Base-by-base conservation (phyloP, 352 stramenopile species). In the Phytopythium helicoides region DNA sequence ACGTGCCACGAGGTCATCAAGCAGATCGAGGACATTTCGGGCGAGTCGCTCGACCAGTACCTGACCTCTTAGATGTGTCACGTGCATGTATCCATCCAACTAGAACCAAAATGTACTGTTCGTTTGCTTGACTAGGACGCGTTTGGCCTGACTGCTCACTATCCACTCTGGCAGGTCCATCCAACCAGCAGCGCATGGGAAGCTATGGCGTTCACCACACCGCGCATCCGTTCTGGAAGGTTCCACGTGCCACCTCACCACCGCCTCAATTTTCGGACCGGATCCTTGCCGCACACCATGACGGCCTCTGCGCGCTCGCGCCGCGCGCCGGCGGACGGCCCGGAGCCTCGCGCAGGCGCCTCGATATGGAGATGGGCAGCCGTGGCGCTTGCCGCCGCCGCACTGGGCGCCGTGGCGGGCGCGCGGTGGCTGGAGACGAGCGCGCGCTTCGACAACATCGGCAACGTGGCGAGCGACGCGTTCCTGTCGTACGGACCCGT, bases 11-110 rank as follows among this genome's bases (percentile, higher is more conserved):
- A 78, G 31, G 80, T 96, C n/a, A 94, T 94, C 57, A 91, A 92
- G 57, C 79, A 92, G 66, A 92, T 96, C 58, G 87, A 96, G 54
- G 84, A 94, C 37, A 92, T 95, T 52, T 95, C 81, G 23, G 87
- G 87, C 50, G 87, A 96, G 64, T 92, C 76, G 42, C 76, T 96
- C 47, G 81, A 95, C 62, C 83, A 95, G 59, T 96, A 94, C 71
- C 68, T 96, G 35, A 87, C 80, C 34, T 76, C 68, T 18, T 85
- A 82, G 38, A 18, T 9, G 18, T n/a, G 45, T 5, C 39, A 25
- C 8, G 22, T 50, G 18, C 25, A 18, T 38, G 26, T 50, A 31
- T 16, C 16, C 38, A 22, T 21, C 44, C 23, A 15, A 47, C 41
- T 47, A 47, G 41, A 47, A 26, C 41, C 41, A 47, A 47, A 35